Percentiles rank a stretch among this genome's conserved stretches.
Evolutionary conservation across 1,284 basidiomycete species (phyloP).

Genomic region (Austroboletus rostrupii): DNA sequence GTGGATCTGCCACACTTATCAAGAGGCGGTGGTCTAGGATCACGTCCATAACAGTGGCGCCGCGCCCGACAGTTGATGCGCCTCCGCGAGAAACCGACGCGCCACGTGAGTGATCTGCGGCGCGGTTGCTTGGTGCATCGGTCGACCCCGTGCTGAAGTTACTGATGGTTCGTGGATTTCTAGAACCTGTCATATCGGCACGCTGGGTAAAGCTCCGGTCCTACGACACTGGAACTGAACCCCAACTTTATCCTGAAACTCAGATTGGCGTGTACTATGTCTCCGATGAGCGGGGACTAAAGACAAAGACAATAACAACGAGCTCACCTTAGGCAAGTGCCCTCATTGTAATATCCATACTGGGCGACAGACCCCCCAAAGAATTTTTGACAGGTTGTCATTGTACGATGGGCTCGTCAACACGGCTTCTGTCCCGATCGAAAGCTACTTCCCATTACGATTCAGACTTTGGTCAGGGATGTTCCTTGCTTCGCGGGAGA

Average conservation of each 20-base stretch:
- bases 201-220: constrained; percentile 9
- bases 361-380: constrained; percentile 3
- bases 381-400: constrained; percentile 3
- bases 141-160: neutral
- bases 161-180: neutral
- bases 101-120: constrained; percentile 4
- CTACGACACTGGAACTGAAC: neutral
- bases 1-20: constrained; percentile 6
- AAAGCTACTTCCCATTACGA: constrained; percentile 7
- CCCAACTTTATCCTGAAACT: constrained; percentile 7
- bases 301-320: constrained; percentile 17
- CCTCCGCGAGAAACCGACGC: constrained; percentile 25
- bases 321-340: constrained; percentile 18
- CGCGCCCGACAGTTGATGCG: constrained; percentile 25
- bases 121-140: neutral
- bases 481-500: neutral
- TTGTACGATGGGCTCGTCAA: constrained; percentile 3
- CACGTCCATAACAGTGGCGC: constrained; percentile 37
- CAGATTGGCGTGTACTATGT: neutral
- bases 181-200: constrained; percentile 2
- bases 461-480: constrained; percentile 1
- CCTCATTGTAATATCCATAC: constrained; percentile 12
- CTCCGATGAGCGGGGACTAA: constrained; percentile 12
- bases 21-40: constrained; percentile 33
- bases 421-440: constrained; percentile 1